These are phyloP conservation scores for Sclerospora graminicola DNA, from an alignment of 352 stramenopile genomes.

Conservation along the genomic window DNA sequence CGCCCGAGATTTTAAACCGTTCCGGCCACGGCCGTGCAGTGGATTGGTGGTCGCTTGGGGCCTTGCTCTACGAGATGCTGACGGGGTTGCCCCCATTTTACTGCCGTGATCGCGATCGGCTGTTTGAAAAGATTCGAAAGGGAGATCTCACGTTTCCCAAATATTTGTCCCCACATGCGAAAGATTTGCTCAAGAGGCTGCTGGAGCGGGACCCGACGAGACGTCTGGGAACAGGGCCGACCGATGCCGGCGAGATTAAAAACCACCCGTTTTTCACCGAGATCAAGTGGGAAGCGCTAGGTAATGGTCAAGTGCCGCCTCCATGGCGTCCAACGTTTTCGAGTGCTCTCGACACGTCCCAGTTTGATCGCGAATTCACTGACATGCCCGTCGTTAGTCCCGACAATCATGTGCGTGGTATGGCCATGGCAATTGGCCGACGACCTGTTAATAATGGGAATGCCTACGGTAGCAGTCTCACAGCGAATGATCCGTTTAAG, in stretches of 20 bases:
- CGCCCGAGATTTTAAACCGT: slow-evolving; percentile 97
- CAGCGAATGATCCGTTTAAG: slow-evolving; percentile 68
- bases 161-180: slow-evolving; percentile 82
- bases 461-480: slow-evolving; percentile 40
- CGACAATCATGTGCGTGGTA: slow-evolving; percentile 57
- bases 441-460: slow-evolving; percentile 26
- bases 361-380: slow-evolving; percentile 97
- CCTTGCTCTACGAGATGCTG: slow-evolving; percentile 81
- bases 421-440: slow-evolving; percentile 39
- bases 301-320: slow-evolving; percentile 52
- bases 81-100: slow-evolving; percentile 88
- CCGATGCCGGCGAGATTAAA: slow-evolving; percentile 71
- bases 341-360: slow-evolving; percentile 91
- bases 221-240: slow-evolving; percentile 88
- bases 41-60: slow-evolving; percentile 96
- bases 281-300: slow-evolving; percentile 66
- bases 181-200: slow-evolving; percentile 84
- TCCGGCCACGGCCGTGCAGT: slow-evolving; percentile 94
- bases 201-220: slow-evolving; percentile 91
- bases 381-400: slow-evolving; percentile 93
- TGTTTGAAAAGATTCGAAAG: slow-evolving; percentile 97
- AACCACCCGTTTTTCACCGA: slow-evolving; percentile 74
- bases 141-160: slow-evolving; percentile 92
- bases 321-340: slow-evolving; percentile 91
- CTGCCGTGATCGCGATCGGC: slow-evolving; percentile 89